A percentile compares a stretch with the other conserved stretches of the same genome.
These are phyloP conservation scores for Termitomyces sp. DNA, from an alignment of 768 basidiomycete genomes.

Conservation along the genomic window DNA sequence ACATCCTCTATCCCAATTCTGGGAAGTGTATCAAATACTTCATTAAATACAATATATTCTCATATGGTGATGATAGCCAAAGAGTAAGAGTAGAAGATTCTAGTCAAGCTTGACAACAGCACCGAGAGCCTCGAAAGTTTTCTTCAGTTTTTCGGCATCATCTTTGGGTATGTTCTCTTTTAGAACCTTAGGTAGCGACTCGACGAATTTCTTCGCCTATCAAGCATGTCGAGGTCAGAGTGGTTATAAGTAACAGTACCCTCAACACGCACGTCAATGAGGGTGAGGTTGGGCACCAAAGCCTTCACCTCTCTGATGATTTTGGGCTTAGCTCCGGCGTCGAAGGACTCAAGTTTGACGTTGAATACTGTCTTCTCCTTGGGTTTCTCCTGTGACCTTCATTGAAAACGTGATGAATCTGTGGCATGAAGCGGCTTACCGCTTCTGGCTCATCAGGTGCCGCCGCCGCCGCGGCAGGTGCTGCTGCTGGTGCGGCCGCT, in stretches of 20 bases:
- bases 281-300: conserved; percentile 88
- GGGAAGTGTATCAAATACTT: conserved; percentile 16
- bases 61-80: conserved; percentile 4
- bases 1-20: not conserved
- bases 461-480: conserved; percentile 42
- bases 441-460: conserved; percentile 61
- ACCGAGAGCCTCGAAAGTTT: conserved; percentile 84
- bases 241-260: not conserved
- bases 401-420: not conserved
- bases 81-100: conserved; percentile 17
- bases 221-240: conserved; percentile 6
- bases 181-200: conserved; percentile 85
- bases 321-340: conserved; percentile 88
- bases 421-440: conserved; percentile 33
- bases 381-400: conserved; percentile 68
- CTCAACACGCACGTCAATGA: conserved; percentile 78
- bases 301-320: conserved; percentile 98
- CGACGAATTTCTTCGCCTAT: conserved; percentile 99
- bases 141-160: conserved; percentile 94
- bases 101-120: conserved; percentile 84
- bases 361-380: conserved; percentile 99
- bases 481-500: conserved; percentile 55
- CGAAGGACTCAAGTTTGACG: conserved; percentile 92
- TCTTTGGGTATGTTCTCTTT: conserved; percentile 97
- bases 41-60: conserved; percentile 17